Conservation (phyloP, 2,329 filamentous ascomycete genomes). For the Epichloe sp. region DNA sequence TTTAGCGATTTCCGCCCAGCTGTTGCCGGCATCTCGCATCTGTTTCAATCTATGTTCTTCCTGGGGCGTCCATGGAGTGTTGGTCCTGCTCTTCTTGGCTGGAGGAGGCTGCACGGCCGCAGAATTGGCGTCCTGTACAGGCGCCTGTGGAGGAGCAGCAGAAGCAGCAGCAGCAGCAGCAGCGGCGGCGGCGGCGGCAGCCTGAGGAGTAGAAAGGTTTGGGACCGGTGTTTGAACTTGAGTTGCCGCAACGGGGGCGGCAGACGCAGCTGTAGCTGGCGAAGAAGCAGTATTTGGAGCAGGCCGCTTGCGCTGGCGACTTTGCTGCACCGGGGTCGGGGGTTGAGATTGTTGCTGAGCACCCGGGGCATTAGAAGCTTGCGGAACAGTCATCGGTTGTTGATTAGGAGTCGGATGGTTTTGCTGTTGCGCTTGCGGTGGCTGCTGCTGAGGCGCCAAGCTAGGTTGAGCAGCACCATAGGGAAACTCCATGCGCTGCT, state of each 20-base stretch:
- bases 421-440: slow-evolving; percentile 12
- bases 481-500: slow-evolving; percentile 28
- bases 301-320: slow-evolving; percentile 29
- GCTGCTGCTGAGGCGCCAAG: slow-evolving; percentile 23
- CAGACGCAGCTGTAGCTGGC: slow-evolving; percentile 19
- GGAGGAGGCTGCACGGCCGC: slow-evolving; percentile 33
- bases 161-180: background rate
- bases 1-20: slow-evolving; percentile 98
- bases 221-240: slow-evolving; percentile 20
- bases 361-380: slow-evolving; percentile 17
- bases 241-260: slow-evolving; percentile 19
- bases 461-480: slow-evolving; percentile 27
- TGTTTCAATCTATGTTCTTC: slow-evolving; percentile 87
- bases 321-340: slow-evolving; percentile 24
- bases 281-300: slow-evolving; percentile 26
- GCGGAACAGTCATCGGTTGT: slow-evolving; percentile 32
- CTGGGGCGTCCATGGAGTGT: slow-evolving; percentile 92
- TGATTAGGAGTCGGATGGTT: slow-evolving; percentile 27
- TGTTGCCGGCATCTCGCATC: slow-evolving; percentile 86
- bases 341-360: slow-evolving; percentile 25
- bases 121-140: slow-evolving; percentile 19
- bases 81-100: slow-evolving; percentile 90
- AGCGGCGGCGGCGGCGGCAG: slow-evolving; percentile 2
- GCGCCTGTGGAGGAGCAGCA: slow-evolving; percentile 12
- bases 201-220: slow-evolving; percentile 18